Evolutionary conservation across 1,139 yeast genomes (phyloP).

Genomic region (Scheffersomyces quercinus): DNA sequence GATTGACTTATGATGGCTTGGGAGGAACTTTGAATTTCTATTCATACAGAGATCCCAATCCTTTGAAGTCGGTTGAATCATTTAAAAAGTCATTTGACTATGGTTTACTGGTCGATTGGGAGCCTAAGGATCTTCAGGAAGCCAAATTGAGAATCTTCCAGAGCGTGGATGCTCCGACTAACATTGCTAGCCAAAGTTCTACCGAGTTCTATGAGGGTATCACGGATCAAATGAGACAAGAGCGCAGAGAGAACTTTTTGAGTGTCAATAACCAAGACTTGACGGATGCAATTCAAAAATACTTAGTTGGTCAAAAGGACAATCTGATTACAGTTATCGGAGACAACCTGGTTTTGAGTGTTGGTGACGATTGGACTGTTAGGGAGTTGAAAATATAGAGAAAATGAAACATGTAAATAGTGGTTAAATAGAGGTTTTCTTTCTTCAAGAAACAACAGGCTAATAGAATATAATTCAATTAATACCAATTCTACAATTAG

Average conservation of each 20-base stretch:
- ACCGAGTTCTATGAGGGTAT: slow-evolving; percentile 66
- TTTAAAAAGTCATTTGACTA: slow-evolving; percentile 59
- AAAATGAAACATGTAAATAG: slow-evolving; percentile 2
- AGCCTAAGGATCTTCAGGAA: slow-evolving; percentile 71
- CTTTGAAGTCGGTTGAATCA: slow-evolving; percentile 64
- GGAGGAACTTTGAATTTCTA: slow-evolving; percentile 81
- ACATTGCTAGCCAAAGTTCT: slow-evolving; percentile 78
- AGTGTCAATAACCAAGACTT: slow-evolving; percentile 67
- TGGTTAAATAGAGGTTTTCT: slow-evolving; percentile 3
- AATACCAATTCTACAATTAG: too few relatives aligned
- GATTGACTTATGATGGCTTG: slow-evolving; percentile 77
- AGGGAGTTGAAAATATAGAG: slow-evolving; percentile 14
- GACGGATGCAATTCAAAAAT: slow-evolving; percentile 60
- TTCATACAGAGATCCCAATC: slow-evolving; percentile 93
- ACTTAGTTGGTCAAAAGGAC: slow-evolving; percentile 37
- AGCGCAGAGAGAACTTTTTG: slow-evolving; percentile 71
- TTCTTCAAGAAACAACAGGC: too few relatives aligned
- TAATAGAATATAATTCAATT: too few relatives aligned
- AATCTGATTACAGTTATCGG: slow-evolving; percentile 55
- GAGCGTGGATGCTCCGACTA: slow-evolving; percentile 84
- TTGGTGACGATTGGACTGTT: slow-evolving; percentile 32
- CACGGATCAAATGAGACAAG: slow-evolving; percentile 78
- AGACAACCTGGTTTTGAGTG: slow-evolving; percentile 37
- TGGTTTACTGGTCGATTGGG: slow-evolving; percentile 55
- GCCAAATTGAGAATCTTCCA: slow-evolving; percentile 92